Evolutionary conservation across 148 eudicot species (phyloP).

Genomic region (Heliamphora exappendiculata): DNA sequence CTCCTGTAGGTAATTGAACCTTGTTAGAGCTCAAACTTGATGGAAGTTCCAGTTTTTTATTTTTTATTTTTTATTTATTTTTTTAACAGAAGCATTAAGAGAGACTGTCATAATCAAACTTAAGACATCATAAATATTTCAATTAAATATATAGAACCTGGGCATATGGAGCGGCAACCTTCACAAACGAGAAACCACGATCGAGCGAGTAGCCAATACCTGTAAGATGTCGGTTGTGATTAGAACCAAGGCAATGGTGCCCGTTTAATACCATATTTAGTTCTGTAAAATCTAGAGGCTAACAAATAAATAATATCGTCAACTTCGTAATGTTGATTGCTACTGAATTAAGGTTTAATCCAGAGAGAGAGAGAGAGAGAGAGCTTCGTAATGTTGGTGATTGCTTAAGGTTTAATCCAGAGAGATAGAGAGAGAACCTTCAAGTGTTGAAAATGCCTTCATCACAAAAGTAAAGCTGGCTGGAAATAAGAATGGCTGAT

Average conservation of each 20-base stretch:
- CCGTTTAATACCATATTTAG: background rate
- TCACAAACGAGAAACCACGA: slow-evolving; percentile 84
- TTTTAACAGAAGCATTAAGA: background rate
- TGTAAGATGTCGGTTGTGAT: slow-evolving; percentile 17
- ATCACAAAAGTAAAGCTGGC: slow-evolving; percentile 89
- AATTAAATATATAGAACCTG: slow-evolving; percentile 39
- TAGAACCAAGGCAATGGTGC: background rate
- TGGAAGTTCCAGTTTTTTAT: background rate
- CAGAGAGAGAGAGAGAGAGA: no score
- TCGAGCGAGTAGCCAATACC: slow-evolving; percentile 84
- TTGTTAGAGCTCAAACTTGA: slow-evolving; percentile 7
- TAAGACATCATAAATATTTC: background rate
- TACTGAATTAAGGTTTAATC: background rate
- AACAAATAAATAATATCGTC: background rate
- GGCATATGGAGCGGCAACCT: slow-evolving; percentile 98
- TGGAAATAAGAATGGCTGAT: slow-evolving; percentile 98
- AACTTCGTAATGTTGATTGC: background rate
- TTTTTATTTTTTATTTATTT: background rate
- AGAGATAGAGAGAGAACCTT: slow-evolving; percentile 50
- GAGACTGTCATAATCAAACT: background rate
- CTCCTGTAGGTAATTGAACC: slow-evolving; percentile 53
- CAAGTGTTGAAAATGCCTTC: slow-evolving; percentile 96
- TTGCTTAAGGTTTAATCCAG: no score
- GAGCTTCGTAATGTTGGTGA: no score
- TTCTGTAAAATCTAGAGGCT: background rate